A percentile compares a stretch with the other conserved stretches of the same genome.
Conservation (phyloP, 371 early-diverging fungal species). For the Funneliformis caledonium region DNA sequence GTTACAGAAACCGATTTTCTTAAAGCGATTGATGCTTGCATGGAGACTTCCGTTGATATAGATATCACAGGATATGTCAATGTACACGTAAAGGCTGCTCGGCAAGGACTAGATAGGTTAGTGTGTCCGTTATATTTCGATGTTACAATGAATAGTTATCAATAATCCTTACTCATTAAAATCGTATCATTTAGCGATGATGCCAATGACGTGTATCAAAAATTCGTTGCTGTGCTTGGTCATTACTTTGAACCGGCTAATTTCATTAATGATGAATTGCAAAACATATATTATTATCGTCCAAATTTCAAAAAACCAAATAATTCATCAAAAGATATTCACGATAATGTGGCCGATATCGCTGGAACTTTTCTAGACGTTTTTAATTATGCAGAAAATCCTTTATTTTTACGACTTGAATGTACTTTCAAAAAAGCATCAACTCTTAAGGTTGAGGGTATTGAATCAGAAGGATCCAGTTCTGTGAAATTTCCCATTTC, state of each 20-base stretch:
- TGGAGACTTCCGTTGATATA: conserved; percentile 68
- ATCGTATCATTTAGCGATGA: conserved; percentile 1
- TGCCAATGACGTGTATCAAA: conserved; percentile 52
- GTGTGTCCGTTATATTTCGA: conserved; percentile 4
- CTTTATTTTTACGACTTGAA: conserved; percentile 70
- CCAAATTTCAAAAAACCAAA: conserved; percentile 59
- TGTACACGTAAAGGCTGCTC: conserved; percentile 61
- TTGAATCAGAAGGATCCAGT: conserved; percentile 21
- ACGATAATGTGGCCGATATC: conserved; percentile 50
- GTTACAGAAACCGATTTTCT: conserved; percentile 65
- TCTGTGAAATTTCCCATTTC: conserved; percentile 59
- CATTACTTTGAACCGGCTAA: conserved; percentile 70
- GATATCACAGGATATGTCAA: conserved; percentile 78
- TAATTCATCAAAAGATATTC: conserved; percentile 28
- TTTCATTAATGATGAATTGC: conserved; percentile 51
- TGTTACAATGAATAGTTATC: neutral
- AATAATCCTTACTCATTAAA: neutral
- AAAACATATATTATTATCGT: conserved; percentile 70
- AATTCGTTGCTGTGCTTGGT: conserved; percentile 63
- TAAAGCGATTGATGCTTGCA: conserved; percentile 67
- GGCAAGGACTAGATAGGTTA: conserved; percentile 50
- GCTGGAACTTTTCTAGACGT: conserved; percentile 59
- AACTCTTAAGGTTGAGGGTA: neutral
- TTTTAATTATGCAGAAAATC: conserved; percentile 62
- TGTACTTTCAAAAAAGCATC: conserved; percentile 59